Evolutionary conservation across 108 stramenopile genomes (phyloP).

Genomic region (Cyclotella cryptica): DNA sequence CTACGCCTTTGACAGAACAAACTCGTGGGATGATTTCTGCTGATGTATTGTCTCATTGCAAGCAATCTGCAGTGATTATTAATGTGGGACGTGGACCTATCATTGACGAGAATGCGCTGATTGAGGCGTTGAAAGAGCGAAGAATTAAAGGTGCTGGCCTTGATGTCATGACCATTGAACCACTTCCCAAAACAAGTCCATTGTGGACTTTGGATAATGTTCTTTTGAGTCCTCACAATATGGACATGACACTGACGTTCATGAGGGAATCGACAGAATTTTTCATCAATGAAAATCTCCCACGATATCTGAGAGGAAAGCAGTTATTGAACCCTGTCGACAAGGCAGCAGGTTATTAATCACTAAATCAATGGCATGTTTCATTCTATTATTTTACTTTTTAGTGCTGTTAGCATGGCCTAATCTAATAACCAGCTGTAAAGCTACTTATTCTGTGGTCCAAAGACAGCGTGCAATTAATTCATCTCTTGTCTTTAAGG

Average conservation of each 20-base stretch:
- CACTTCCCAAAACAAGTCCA: conserved; percentile 71
- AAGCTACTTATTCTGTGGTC: background rate
- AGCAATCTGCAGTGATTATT: conserved; percentile 82
- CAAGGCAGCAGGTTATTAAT: conserved; percentile 52
- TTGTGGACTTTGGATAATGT: conserved; percentile 90
- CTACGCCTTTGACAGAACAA: conserved; percentile 79
- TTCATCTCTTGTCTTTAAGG: background rate
- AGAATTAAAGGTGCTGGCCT: conserved; percentile 83
- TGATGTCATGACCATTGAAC: conserved; percentile 89
- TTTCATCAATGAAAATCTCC: conserved; percentile 66
- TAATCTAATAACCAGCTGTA: too few relatives aligned
- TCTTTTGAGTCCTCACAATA: conserved; percentile 85
- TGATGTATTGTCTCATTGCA: conserved; percentile 69
- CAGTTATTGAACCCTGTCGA: conserved; percentile 51
- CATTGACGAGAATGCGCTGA: conserved; percentile 85
- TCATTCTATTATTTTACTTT: too few relatives aligned
- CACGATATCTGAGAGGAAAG: conserved; percentile 54
- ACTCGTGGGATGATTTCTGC: conserved; percentile 69
- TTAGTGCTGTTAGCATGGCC: too few relatives aligned
- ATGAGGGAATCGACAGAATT: conserved; percentile 66
- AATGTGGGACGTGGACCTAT: conserved; percentile 91
- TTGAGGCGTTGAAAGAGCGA: conserved; percentile 68
- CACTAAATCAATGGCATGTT: background rate
- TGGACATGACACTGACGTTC: conserved; percentile 74
- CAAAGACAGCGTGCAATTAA: background rate